Evolutionary conservation across 805 yeast genomes (phyloP), one percentile per base, ranked within the genome.

Genomic region (Kluyveromyces lactis): DNA sequence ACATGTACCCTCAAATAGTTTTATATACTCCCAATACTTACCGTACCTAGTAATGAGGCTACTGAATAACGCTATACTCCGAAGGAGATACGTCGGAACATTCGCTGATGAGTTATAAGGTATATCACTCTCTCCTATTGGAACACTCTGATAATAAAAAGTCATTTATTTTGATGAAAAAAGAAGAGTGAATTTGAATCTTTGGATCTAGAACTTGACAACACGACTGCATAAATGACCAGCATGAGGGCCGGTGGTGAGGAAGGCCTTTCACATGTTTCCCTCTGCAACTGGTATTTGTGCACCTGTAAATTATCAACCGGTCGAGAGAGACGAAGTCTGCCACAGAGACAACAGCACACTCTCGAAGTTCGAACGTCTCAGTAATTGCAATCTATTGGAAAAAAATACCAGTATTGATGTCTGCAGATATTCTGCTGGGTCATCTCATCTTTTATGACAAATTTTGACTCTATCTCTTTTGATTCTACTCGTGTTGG

Each of bases 1-100:
- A 13, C 30, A 27, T 27, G 16, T 27, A 27, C 30, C 30, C n/a
- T 27, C 30, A 27, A 27, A 27, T 27, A 27, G 30, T 27, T 27
- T 27, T 27, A 27, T 27, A 27, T 27, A 27, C 30, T 11, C 30
- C 16, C 30, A 27, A 27, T 27, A 27, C 13, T 27, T 27, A 27
- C 30, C 16, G 30, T 11, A 27, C 13, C 30, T n/a, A 12, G 16
- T 27, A 27, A 27, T n/a, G 13, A 27, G 30, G 30, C 30, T 27
- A n/a, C 16, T 27, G 16, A 13, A 27, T 27, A 27, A 27, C 30
- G 11, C 13, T 13, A 27, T 6, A 27, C 16, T 7, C 16, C 30
- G 16, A 27, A 27, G 7, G 7, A 27, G 24, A 21, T 21, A 21
- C 24, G 6, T 21, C 24, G 24, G 24, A 21, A 21, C 24, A 21